A percentile compares a stretch with the other conserved stretches of the same genome.
Evolutionary conservation across 2,329 filamentous ascomycete genomes (phyloP).

Genomic region (Sporothrix pallida): DNA sequence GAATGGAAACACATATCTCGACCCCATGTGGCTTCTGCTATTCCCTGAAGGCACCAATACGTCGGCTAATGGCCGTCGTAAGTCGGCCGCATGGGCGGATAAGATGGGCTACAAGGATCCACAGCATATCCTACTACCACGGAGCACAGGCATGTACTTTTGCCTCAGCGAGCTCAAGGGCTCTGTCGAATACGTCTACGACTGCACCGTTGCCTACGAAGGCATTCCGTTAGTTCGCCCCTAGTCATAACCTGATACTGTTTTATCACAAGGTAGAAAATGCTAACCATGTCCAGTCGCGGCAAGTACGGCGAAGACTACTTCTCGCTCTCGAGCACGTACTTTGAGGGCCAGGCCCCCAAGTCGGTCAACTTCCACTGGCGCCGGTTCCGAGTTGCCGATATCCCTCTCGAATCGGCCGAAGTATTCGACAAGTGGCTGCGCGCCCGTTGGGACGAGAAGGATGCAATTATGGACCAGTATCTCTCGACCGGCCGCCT

Average conservation of each 20-base stretch:
- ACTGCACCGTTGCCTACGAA: slow-evolving; percentile 95
- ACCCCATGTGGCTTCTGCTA: slow-evolving; percentile 89
- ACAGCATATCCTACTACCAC: slow-evolving; percentile 75
- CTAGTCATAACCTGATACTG: not conserved
- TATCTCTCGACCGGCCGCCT: slow-evolving; percentile 80
- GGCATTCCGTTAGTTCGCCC: slow-evolving; percentile 76
- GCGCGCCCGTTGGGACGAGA: slow-evolving; percentile 85
- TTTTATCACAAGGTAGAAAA: not conserved
- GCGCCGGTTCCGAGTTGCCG: slow-evolving; percentile 79
- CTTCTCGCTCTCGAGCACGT: slow-evolving; percentile 85
- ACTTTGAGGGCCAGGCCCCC: slow-evolving; percentile 84
- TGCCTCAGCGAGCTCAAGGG: slow-evolving; percentile 76
- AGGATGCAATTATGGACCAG: slow-evolving; percentile 85
- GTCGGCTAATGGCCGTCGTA: slow-evolving; percentile 70
- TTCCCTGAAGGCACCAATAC: slow-evolving; percentile 90
- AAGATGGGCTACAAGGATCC: slow-evolving; percentile 76
- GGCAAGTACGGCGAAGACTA: slow-evolving; percentile 88
- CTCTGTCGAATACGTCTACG: slow-evolving; percentile 82
- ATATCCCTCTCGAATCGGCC: slow-evolving; percentile 78
- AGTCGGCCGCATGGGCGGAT: slow-evolving; percentile 75
- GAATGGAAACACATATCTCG: slow-evolving; percentile 59
- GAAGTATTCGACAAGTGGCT: slow-evolving; percentile 85
- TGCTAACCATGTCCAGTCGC: slow-evolving; percentile 55
- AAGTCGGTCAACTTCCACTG: slow-evolving; percentile 98
- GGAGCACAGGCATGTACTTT: slow-evolving; percentile 81